Evolutionary conservation across 1,139 yeast genomes (phyloP).

Genomic region (Pichia sp.): DNA sequence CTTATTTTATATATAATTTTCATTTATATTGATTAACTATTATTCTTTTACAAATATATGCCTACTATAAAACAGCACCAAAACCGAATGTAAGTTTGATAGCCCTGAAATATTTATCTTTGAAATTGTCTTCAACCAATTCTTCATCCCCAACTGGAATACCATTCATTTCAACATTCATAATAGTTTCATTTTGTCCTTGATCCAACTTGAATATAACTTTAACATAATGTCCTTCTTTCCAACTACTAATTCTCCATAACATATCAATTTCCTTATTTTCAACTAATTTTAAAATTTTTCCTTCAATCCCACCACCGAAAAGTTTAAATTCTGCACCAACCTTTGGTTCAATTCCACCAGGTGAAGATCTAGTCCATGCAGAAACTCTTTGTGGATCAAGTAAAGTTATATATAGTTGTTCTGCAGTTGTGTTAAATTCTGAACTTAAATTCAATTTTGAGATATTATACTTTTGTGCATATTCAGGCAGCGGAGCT

Average conservation of each 20-base stretch:
- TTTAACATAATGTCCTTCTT: constrained; percentile 67
- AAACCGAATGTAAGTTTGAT: constrained; percentile 90
- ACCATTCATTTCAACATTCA: constrained; percentile 79
- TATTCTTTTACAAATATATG: constrained; percentile 22
- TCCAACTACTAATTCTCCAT: constrained; percentile 93
- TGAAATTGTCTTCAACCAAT: constrained; percentile 74
- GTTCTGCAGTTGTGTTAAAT: constrained; percentile 84
- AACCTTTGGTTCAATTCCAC: constrained; percentile 48
- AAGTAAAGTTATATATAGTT: constrained; percentile 66
- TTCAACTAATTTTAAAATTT: constrained; percentile 51
- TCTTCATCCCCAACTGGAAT: constrained; percentile 98
- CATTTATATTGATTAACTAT: background rate
- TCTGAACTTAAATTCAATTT: constrained; percentile 70
- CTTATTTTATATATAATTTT: background rate
- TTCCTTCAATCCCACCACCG: constrained; percentile 84
- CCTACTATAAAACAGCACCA: constrained; percentile 56
- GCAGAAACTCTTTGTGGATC: constrained; percentile 75
- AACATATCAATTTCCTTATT: constrained; percentile 58
- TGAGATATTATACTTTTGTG: constrained; percentile 70
- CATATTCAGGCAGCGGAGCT: constrained; percentile 13
- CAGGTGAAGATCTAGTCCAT: constrained; percentile 80
- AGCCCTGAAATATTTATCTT: constrained; percentile 79
- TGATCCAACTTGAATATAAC: constrained; percentile 62
- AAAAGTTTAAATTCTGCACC: constrained; percentile 66
- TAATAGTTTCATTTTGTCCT: constrained; percentile 74